Evolutionary conservation across 2,329 filamentous ascomycete species (phyloP), one percentile per base, ranked within the genome.

Genomic region (Fusarium drepaniforme): DNA sequence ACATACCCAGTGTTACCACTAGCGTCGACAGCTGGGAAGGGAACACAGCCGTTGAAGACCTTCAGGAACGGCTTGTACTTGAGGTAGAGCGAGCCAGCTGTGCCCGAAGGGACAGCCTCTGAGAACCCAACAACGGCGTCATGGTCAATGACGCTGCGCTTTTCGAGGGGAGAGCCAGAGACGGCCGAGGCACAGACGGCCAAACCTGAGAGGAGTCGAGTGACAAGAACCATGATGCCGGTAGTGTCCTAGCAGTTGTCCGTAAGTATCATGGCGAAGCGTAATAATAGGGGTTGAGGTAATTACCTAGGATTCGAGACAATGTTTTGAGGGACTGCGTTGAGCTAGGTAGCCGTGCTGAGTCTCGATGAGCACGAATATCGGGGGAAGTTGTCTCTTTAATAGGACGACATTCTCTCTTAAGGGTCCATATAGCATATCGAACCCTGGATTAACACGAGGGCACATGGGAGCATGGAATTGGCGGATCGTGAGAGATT

Each of bases 21-120:
- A 1, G 85, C 85, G 71, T 92, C 88, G 2, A 92, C 90, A 2
- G 88, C 90, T 0, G 91, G 90, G 77, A 90, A 92, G 0, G 90
- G 89, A 11, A 92, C 90, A 67, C 90, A 93, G 68, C 91, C 90
- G 74, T 89, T 89, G 35, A 86, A 84, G 7, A 91, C 87, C n/a
- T 77, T 77, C 37, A 84, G 75, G 68, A 77, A 82, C 13, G 82
- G 82, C 74, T 82, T 81, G 75, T 81, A 82, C 73, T 81, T 82
- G n/a, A 80, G 75, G 60, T 81, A 82, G 33, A 81, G 66, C 28
- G 67, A 64, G 28, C 82, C 81, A 40, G 76, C 70, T 9, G 74
- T 75, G 62, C 74, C 78, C 18, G 75, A 71, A 8, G 82, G 82
- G 37, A 82, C 78, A 12, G 80, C 73, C 74, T 83, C 72, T 8